Evolutionary conservation across 2,329 filamentous ascomycete species (phyloP), one percentile per base, ranked within the genome.

Genomic region (Pochonia chlamydosporia): DNA sequence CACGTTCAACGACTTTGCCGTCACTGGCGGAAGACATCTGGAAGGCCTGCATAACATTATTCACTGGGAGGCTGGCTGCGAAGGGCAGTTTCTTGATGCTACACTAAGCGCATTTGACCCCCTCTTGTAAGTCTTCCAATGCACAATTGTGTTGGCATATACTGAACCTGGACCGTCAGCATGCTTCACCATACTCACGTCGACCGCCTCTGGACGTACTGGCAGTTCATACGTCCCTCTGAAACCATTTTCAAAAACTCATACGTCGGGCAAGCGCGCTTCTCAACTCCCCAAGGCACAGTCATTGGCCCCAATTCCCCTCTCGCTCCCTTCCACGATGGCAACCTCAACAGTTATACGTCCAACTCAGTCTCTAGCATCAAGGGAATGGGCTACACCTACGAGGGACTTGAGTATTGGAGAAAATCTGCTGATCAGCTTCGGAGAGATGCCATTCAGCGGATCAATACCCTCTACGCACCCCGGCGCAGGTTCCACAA

Each of bases 141-240:
- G 33, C 5, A 6, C 5, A 16, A 31, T 43, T 18, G 30, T 11
- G 14, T 4, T 11, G 25, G 11, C 10, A 36, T 11, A 7, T 20
- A 48, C 30, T n/a, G 28, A 30, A 5, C 16, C 20, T 13, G 4
- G 4, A 9, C 20, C 7, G 10, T 16, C 35, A 65, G 64, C 54
- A 70, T 69, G 70, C 58, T 75, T 23, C 73, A 75, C 50, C 74
- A 75, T 64, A 63, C 72, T 57, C 81, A 86, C 55, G 73, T 86
- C 46, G 81, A 86, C 56, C 76, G 82, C 35, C 68, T 86, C 31
- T 84, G 82, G 64, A 73, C 79, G n/a, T 70, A 75, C 54, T 78
- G 69, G 70, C 66, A 75, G 56, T 67, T 65, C 24, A 67, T 77
- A 43, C 55, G 60, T 48, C 69, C 68, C 20, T 50, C 56, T 40